Evolutionary conservation across 2,329 filamentous ascomycete genomes (phyloP).

Genomic region (Ophiostoma himal-ulmi): DNA sequence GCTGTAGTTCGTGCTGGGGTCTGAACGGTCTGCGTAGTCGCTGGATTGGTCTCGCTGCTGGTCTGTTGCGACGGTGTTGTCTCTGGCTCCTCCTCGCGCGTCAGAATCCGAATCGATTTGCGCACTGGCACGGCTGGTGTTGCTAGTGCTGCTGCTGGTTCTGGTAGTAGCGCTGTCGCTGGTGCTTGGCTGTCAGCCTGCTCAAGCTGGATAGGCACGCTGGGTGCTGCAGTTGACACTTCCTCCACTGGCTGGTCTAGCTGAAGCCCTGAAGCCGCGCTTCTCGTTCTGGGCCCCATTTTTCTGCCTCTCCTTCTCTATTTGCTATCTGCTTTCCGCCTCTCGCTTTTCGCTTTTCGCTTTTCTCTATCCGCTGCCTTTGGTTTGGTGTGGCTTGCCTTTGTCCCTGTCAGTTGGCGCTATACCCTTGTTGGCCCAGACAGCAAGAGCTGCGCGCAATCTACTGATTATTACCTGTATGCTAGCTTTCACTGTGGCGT

Average conservation of each 20-base stretch:
- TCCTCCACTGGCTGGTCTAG: slow-evolving; percentile 2
- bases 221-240: not conserved
- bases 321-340: not conserved
- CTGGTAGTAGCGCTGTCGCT: not conserved
- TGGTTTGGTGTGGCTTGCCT: not conserved
- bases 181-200: not conserved
- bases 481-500: not conserved
- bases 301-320: not conserved
- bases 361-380: too few species aligned
- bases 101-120: slow-evolving; percentile 13
- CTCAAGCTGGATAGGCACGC: not conserved
- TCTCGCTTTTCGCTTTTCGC: not conserved
- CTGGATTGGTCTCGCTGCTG: not conserved
- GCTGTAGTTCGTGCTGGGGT: not conserved
- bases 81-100: slow-evolving; percentile 10
- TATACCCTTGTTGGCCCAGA: not conserved
- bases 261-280: not conserved
- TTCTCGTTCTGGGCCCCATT: slow-evolving; percentile 4
- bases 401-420: slow-evolving; percentile 6
- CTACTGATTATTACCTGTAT: not conserved
- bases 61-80: slow-evolving; percentile 14
- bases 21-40: not conserved
- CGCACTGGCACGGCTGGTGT: not conserved
- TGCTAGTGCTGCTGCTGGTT: not conserved
- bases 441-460: not conserved